These are phyloP conservation scores for Leccinum longicurvipes DNA, from an alignment of 768 basidiomycete species.

Conservation along the genomic window DNA sequence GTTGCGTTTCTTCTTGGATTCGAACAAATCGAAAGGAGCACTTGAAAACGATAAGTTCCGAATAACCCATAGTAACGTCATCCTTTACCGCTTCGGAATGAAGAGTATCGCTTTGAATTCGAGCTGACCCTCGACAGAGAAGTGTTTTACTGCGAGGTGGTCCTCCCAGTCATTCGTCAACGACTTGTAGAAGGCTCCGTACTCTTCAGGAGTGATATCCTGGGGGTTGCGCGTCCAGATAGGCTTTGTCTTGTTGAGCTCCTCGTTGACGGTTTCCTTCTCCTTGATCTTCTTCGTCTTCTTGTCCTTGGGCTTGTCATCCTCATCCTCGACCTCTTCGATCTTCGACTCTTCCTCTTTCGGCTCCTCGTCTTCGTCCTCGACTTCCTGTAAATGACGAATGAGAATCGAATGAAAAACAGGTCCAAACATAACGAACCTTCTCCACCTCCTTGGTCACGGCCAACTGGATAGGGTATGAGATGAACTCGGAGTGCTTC, in stretches of 20 bases:
- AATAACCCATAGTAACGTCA: not conserved
- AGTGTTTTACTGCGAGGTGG: constrained; percentile 99
- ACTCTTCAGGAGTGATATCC: constrained; percentile 92
- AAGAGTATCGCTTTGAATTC: constrained; percentile 99
- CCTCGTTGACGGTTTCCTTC: constrained; percentile 83
- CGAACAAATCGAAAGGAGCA: constrained; percentile 99
- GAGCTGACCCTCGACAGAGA: constrained; percentile 99
- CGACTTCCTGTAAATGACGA: constrained; percentile 62
- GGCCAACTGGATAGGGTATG: constrained; percentile 97
- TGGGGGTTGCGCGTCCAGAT: constrained; percentile 99
- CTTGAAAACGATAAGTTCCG: constrained; percentile 36
- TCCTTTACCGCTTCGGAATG: constrained; percentile 85
- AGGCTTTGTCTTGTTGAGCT: constrained; percentile 99
- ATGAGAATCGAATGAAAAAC: not conserved
- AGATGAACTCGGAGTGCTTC: constrained; percentile 99
- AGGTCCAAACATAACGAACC: constrained; percentile 45
- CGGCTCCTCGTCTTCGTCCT: constrained; percentile 73
- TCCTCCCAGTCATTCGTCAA: constrained; percentile 99
- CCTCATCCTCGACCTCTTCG: constrained; percentile 81
- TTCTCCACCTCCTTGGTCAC: constrained; percentile 99
- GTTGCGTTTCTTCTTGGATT: constrained; percentile 99
- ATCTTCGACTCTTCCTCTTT: constrained; percentile 76
- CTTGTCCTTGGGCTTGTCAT: constrained; percentile 83
- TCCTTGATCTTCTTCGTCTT: constrained; percentile 95
- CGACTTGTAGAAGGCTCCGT: constrained; percentile 97